Evolutionary conservation across 2,329 filamentous ascomycete genomes (phyloP).

Genomic region (Scedosporium dehoogii): DNA sequence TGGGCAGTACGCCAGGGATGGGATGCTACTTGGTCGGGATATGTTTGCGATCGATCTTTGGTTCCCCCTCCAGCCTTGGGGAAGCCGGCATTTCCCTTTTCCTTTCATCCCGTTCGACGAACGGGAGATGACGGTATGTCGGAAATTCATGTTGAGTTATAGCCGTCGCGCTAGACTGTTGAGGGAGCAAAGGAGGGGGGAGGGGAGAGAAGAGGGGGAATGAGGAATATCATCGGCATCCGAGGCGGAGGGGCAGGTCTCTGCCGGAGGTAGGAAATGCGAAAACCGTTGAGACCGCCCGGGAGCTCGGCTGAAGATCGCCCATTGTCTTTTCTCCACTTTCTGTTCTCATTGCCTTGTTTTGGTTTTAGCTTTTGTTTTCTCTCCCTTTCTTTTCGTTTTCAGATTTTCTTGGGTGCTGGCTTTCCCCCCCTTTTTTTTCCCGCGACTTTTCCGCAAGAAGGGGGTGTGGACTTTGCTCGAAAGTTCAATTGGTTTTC

Average conservation of each 20-base stretch:
- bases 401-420: not conserved
- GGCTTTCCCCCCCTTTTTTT: not conserved
- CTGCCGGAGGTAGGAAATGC: not conserved
- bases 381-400: not conserved
- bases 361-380: not conserved
- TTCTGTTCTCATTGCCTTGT: not conserved
- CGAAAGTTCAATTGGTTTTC: no score
- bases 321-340: not conserved
- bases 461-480: not conserved
- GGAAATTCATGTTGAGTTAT: not conserved
- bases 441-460: not conserved
- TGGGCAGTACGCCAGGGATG: no score
- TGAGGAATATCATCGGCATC: no score
- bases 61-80: not conserved
- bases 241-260: not conserved
- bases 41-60: not conserved
- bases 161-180: not conserved
- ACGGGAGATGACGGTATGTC: not conserved
- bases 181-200: not conserved
- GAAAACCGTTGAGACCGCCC: not conserved
- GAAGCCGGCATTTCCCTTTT: not conserved
- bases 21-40: not conserved
- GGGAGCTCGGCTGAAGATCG: not conserved
- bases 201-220: not conserved
- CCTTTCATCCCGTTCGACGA: not conserved